These are phyloP conservation scores for Saccharum officinarum DNA, from an alignment of 176 grass and related monocot genomes.

Conservation along the genomic window DNA sequence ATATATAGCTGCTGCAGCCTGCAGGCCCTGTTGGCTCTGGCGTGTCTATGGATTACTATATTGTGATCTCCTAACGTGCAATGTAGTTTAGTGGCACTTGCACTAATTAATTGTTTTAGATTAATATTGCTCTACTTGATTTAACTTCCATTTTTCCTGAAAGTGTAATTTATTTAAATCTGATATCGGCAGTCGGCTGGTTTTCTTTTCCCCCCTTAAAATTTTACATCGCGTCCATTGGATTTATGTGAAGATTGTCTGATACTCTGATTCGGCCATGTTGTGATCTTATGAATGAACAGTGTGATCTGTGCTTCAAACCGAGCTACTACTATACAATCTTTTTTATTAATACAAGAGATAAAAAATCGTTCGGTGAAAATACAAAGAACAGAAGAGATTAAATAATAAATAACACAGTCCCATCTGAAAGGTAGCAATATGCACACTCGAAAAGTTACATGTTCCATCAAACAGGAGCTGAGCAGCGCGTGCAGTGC, in stretches of 20 bases:
- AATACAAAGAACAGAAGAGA: background rate
- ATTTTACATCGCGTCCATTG: background rate
- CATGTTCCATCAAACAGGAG: slow-evolving; percentile 40
- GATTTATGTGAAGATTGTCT: too few relatives aligned
- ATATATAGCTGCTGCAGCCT: background rate
- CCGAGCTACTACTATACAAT: background rate
- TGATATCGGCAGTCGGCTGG: background rate
- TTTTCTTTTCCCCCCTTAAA: background rate
- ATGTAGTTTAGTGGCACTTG: background rate
- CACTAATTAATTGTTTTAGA: background rate
- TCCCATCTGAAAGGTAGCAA: too few relatives aligned
- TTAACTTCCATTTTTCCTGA: background rate
- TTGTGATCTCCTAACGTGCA: background rate
- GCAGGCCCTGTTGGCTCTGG: background rate
- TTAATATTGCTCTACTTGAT: background rate
- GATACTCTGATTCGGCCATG: background rate
- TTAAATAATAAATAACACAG: too few relatives aligned
- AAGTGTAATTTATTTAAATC: background rate
- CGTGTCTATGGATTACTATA: background rate
- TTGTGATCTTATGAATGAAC: background rate
- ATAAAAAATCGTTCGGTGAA: too few relatives aligned
- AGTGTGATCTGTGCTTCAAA: background rate
- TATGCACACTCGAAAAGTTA: slow-evolving; percentile 28
- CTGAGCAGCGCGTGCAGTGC: background rate
- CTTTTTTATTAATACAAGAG: too few relatives aligned